Conservation (phyloP, 352 stramenopile species). For the Globisporangium emineosum region DNA sequence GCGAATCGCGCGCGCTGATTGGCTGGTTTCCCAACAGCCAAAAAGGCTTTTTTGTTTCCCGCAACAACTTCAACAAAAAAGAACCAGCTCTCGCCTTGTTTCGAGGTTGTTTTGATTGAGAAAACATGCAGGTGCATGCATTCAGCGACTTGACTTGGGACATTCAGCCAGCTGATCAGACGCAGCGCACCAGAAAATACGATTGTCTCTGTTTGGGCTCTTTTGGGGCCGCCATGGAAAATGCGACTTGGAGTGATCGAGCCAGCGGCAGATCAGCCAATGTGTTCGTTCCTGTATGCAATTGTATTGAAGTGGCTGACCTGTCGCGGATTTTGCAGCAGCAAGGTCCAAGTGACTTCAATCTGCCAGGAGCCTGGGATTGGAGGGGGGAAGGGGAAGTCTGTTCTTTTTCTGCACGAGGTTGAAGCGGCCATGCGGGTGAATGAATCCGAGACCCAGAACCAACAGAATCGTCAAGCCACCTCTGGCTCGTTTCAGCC, state of each 20-base stretch:
- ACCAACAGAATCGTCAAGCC: conserved; percentile 12
- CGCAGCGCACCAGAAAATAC: too few species aligned
- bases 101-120: conserved; percentile 12
- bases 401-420: conserved; percentile 21
- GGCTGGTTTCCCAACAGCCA: too few species aligned
- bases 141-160: not conserved
- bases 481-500: not conserved
- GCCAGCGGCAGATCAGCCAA: not conserved
- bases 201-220: too few species aligned
- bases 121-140: conserved; percentile 6
- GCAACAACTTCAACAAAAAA: conserved; percentile 33
- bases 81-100: conserved; percentile 20
- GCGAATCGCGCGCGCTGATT: not conserved
- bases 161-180: not conserved
- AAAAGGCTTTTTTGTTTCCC: conserved; percentile 6
- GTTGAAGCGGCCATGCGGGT: conserved; percentile 32
- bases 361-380: not conserved
- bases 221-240: too few species aligned
- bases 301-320: not conserved
- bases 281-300: not conserved
- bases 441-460: conserved; percentile 5
- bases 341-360: not conserved
- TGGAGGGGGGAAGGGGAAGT: conserved; percentile 3
- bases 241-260: not conserved
- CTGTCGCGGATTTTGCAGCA: not conserved